phyloP scores from a whole-genome alignment of 192 early-diverging fungal genomes.

The Rhizoclosmatium globosum region DNA sequence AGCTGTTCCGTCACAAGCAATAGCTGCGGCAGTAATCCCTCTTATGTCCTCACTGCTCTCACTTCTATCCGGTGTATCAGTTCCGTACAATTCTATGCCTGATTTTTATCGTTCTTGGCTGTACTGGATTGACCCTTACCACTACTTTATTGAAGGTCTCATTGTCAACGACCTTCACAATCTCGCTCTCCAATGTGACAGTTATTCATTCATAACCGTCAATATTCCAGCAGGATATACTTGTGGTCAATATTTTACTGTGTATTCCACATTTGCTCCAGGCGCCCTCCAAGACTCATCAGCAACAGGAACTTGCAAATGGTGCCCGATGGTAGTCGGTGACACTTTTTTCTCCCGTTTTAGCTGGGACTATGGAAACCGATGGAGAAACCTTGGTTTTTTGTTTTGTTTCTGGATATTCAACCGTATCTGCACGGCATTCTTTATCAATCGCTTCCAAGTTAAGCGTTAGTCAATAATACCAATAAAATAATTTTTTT shows the following conservation, averaged over 20 bases:
- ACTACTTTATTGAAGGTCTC: conserved; percentile 36
- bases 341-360: conserved; percentile 5
- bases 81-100: conserved; percentile 43
- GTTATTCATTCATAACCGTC: neutral
- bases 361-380: conserved; percentile 28
- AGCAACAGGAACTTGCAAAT: conserved; percentile 3
- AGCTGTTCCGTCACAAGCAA: conserved; percentile 63
- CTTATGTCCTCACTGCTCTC: conserved; percentile 71
- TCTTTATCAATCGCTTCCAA: conserved; percentile 14
- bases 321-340: conserved; percentile 13
- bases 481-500: neutral
- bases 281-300: conserved; percentile 7
- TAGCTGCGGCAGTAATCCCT: conserved; percentile 71
- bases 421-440: conserved; percentile 6
- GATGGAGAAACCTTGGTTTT: conserved; percentile 28
- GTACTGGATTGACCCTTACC: conserved; percentile 39
- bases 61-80: conserved; percentile 77
- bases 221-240: conserved; percentile 6
- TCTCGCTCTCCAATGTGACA: conserved; percentile 12
- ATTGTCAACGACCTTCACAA: conserved; percentile 27
- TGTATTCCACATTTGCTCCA: conserved; percentile 12
- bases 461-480: neutral
- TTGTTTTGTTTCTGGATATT: conserved; percentile 23
- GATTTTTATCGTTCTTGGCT: conserved; percentile 24
- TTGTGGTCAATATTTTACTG: conserved; percentile 20